phyloP scores from a whole-genome alignment of 2,329 filamentous ascomycete genomes.

The Xylaria sp. region DNA sequence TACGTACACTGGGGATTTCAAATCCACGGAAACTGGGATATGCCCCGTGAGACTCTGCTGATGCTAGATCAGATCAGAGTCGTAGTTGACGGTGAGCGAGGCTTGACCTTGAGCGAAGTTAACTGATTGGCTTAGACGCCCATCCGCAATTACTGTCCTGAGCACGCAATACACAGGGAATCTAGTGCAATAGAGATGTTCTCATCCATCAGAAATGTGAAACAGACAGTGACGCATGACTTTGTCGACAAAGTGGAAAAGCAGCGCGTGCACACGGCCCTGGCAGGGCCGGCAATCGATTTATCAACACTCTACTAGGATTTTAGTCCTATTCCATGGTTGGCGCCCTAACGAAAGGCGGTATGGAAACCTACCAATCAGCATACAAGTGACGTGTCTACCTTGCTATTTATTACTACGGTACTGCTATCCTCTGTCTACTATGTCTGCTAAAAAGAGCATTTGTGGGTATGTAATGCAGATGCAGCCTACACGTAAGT shows the following conservation, averaged over 20 bases:
- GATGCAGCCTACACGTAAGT: not conserved
- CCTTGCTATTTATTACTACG: slow-evolving; percentile 12
- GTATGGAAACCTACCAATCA: slow-evolving; percentile 10
- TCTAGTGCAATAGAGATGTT: slow-evolving; percentile 22
- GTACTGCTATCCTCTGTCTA: not conserved
- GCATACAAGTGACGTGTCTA: slow-evolving; percentile 25
- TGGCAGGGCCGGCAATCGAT: not conserved
- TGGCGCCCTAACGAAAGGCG: slow-evolving; percentile 11
- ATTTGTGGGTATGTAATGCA: slow-evolving; percentile 6
- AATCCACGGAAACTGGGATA: slow-evolving; percentile 13
- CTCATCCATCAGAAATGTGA: not conserved
- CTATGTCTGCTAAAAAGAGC: not conserved
- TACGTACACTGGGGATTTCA: slow-evolving; percentile 11
- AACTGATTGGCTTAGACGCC: slow-evolving; percentile 24
- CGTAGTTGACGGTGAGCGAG: slow-evolving; percentile 6
- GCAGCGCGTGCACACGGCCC: not conserved
- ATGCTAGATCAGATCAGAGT: slow-evolving; percentile 1
- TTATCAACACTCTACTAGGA: not conserved
- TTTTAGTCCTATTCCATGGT: not conserved
- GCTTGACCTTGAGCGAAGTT: not conserved
- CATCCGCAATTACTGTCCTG: not conserved
- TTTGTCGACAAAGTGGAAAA: not conserved
- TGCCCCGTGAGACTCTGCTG: slow-evolving; percentile 1
- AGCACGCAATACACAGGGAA: slow-evolving; percentile 34
- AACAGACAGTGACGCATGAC: slow-evolving; percentile 21